Evolutionary conservation across 805 yeast genomes (phyloP).

Genomic region (Metschnikowia lunata): DNA sequence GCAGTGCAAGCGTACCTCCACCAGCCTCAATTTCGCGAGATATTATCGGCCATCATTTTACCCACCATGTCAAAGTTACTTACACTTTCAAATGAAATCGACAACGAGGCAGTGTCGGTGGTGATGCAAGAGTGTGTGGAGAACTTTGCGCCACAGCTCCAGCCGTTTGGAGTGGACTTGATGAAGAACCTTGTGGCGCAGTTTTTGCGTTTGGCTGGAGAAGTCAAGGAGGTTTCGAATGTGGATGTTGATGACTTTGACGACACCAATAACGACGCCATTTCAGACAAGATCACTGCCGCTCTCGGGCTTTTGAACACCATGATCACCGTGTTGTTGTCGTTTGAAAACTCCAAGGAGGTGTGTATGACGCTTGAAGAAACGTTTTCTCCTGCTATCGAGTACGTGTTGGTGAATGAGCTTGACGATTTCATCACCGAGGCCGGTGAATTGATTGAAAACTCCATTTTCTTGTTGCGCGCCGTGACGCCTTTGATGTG

Average conservation of each 20-base stretch:
- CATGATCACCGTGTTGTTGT: conserved; percentile 71
- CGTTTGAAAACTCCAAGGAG: conserved; percentile 76
- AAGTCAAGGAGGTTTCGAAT: conserved; percentile 49
- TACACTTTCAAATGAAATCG: conserved; percentile 72
- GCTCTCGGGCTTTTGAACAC: conserved; percentile 80
- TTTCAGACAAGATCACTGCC: conserved; percentile 72
- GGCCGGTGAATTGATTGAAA: conserved; percentile 63
- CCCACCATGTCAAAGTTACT: conserved; percentile 79
- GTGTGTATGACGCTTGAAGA: conserved; percentile 62
- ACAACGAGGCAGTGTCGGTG: conserved; percentile 78
- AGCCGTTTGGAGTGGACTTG: conserved; percentile 27
- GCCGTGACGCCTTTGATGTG: conserved; percentile 63
- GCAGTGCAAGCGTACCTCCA: conserved; percentile 77
- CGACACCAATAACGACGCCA: conserved; percentile 25
- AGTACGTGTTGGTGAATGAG: conserved; percentile 59
- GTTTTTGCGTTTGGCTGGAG: conserved; percentile 28
- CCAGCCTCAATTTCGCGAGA: conserved; percentile 61
- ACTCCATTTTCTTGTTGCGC: conserved; percentile 34
- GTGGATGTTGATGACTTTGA: conserved; percentile 27
- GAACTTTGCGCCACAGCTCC: conserved; percentile 77
- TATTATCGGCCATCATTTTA: conserved; percentile 63
- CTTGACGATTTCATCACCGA: conserved; percentile 75
- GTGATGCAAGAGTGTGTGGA: conserved; percentile 97
- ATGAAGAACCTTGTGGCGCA: conserved; percentile 26
- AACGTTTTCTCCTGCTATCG: conserved; percentile 64